Evolutionary conservation across 1,284 basidiomycete genomes (phyloP), one percentile per base, ranked within the genome.

Genomic region (Fomitopsis pinicola): DNA sequence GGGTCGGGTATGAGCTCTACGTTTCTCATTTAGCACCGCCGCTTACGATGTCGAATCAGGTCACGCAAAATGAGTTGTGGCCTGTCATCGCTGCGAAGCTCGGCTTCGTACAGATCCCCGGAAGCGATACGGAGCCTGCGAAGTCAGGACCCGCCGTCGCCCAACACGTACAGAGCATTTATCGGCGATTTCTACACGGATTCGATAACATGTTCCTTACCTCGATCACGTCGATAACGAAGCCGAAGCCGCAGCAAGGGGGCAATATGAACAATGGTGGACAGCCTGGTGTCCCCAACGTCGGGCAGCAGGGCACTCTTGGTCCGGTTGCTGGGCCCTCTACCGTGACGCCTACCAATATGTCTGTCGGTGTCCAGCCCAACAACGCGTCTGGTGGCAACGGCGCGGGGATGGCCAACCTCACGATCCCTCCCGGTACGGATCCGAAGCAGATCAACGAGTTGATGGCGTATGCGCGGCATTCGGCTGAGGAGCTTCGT

Each of bases 41-140:
- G 28, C 9, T 58, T 40, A 44, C 19, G 10, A 38, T 42, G 52
- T 42, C 54, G 36, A 30, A 50, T 7, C 57, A 89, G 87, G 81
- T 87, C n/a, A 75, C 76, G 19, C 70, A 75, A 60, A 80, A 80
- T 19, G 86, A 89, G 30, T 63, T 79, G 59, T 92, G 89, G 90
- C 69, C 80, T 14, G 73, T 85, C 52, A 82, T 92, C 62, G 89
- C 82, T 12, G 88, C 79, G 14, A 80, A 79, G 42, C 75, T 92
- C 69, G 86, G 85, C 7, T 85, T 86, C 66, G 78, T 85, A 2
- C 77, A 84, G 56, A 86, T 89, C 63, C 82, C 83, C 3, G 85
- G 78, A 2, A 81, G 72, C 10, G 82, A 82, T 3, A 69, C 74
- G 2, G 82, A 87, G 62, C 86, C 87, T 9, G 76, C 82, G 2